Percentiles rank a stretch among this genome's conserved stretches.
These are phyloP conservation scores for Puccinia hordei DNA, from an alignment of 1,284 basidiomycete genomes.

Conservation along the genomic window DNA sequence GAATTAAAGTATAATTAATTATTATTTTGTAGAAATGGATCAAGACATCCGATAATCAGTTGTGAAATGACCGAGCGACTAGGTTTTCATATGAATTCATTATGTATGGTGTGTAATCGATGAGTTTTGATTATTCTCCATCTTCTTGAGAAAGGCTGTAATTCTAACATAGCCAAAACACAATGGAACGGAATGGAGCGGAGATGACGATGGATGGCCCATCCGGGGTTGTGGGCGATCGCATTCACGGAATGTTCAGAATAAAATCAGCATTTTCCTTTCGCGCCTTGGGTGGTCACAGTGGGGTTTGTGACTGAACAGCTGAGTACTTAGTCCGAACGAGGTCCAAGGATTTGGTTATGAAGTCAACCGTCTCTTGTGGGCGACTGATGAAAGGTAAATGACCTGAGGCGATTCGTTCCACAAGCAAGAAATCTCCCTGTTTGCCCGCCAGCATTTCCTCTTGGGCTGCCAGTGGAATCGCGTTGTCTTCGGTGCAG, in stretches of 20 bases:
- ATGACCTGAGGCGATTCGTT: slow-evolving; percentile 50
- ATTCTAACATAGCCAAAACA: too few relatives aligned
- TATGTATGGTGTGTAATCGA: too few relatives aligned
- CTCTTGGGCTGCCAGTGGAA: slow-evolving; percentile 50
- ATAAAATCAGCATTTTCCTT: not conserved
- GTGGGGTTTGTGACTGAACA: not conserved
- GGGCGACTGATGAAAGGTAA: slow-evolving; percentile 52
- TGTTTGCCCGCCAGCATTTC: slow-evolving; percentile 51
- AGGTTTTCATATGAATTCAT: too few relatives aligned
- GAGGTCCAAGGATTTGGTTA: slow-evolving; percentile 17
- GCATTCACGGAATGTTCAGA: slow-evolving; percentile 8
- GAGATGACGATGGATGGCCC: not conserved
- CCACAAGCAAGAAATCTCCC: slow-evolving; percentile 45
- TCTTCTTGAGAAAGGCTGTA: too few relatives aligned
- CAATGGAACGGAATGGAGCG: too few relatives aligned
- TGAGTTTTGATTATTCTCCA: too few relatives aligned
- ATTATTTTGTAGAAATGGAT: too few relatives aligned
- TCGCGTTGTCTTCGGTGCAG: slow-evolving; percentile 52
- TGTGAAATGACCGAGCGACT: too few relatives aligned
- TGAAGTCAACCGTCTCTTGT: slow-evolving; percentile 50
- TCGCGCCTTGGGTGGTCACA: not conserved
- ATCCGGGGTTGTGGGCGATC: not conserved
- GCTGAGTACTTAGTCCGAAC: not conserved
- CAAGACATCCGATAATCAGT: too few relatives aligned
- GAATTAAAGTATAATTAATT: too few relatives aligned